Evolutionary conservation across 2,329 filamentous ascomycete genomes (phyloP), one percentile per base, ranked within the genome.

Genomic region (Hymenoscyphus albidus): DNA sequence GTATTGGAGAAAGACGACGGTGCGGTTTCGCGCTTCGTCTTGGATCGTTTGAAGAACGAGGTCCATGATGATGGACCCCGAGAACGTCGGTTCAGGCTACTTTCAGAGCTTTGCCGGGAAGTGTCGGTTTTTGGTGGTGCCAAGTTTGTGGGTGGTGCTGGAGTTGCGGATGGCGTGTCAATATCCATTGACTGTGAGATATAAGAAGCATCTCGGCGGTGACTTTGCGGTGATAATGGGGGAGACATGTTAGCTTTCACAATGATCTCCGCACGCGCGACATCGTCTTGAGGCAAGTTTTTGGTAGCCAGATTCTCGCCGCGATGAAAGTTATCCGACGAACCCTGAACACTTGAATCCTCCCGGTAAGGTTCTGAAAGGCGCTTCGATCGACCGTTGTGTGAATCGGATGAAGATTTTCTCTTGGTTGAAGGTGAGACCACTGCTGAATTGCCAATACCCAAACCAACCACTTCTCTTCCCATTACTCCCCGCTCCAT

Each of bases 1-100:
- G 92, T 91, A 73, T 97, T 97, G 4, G 92, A 93, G 74, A 96
- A 95, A n/a, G 93, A 93, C 0, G 91, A 90, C 3, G 89, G 84
- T 2, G 74, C 81, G 67, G 74, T 83, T 77, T 74, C 79, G 74
- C 77, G 86, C 78, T 84, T 80, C 10, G 59, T 62, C 78, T 80
- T 72, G 80, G 78, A 55, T 77, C 79, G 60, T 64, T 85, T 86
- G 77, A 97, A 92, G 42, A 97, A 85, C 0, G 90, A 88, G 3
- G 87, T 85, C 81, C 93, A 90, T 0, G 88, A 83, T 39, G 66
- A 68, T 57, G 81, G 71, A 22, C 27, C 58, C 18, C 58, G 40
- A 32, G 32, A 44, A 51, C 44, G 44, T 40, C 78, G 77, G 7
- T 75, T 74, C 38, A 75, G 78, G 65, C 83, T 85, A 59, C 81